Evolutionary conservation across 352 stramenopile genomes (phyloP).

Genomic region (Phytophthora chlamydospora): DNA sequence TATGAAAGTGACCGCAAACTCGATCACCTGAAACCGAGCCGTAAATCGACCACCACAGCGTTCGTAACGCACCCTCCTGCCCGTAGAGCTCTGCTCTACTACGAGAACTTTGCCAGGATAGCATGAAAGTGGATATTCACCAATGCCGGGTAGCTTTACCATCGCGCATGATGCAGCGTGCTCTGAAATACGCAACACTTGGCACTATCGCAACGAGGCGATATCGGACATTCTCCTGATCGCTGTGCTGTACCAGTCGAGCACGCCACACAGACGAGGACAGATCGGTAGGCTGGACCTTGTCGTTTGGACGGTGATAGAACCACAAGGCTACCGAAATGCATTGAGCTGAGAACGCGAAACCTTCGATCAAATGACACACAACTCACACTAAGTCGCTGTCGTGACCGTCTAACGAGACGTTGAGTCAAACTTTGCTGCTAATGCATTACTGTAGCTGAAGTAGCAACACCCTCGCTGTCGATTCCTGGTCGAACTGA

Average conservation of each 20-base stretch:
- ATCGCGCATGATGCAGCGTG: constrained; percentile 15
- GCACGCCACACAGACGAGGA: constrained; percentile 2
- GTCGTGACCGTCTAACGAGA: neutral
- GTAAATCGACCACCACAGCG: too few relatives aligned
- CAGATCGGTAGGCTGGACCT: neutral
- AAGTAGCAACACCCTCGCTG: neutral
- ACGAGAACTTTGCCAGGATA: too few relatives aligned
- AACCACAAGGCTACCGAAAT: neutral
- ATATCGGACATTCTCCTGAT: constrained; percentile 4
- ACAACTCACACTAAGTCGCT: too few relatives aligned
- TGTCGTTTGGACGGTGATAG: neutral
- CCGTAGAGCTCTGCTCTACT: too few relatives aligned
- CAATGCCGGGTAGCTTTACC: constrained; percentile 4
- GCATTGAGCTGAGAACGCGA: too few relatives aligned
- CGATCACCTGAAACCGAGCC: too few relatives aligned
- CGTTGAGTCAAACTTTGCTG: constrained; percentile 8
- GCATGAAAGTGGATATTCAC: too few relatives aligned
- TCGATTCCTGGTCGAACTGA: neutral
- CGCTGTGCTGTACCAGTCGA: constrained; percentile 7
- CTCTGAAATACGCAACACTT: constrained; percentile 19
- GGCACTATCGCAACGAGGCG: constrained; percentile 6
- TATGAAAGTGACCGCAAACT: too few relatives aligned
- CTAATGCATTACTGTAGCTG: constrained; percentile 1
- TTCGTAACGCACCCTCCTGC: too few relatives aligned
- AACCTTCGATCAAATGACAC: too few relatives aligned